Percentiles rank a stretch among this genome's conserved stretches.
Evolutionary conservation across 345 rosid species (phyloP).

Genomic region (Salix koriyanagi): DNA sequence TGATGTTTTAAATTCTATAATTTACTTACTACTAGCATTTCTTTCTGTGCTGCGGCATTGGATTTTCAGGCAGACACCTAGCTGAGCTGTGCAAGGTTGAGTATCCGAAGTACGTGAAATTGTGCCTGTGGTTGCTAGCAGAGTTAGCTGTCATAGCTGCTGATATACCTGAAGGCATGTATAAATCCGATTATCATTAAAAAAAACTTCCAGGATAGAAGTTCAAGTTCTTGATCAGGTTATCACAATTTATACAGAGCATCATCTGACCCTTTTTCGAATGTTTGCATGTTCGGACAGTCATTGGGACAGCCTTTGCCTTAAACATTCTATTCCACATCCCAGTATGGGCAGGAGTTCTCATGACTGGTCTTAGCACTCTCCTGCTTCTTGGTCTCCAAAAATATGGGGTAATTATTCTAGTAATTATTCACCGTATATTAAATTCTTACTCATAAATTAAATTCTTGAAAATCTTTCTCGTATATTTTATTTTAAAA

Average conservation of each 20-base stretch:
- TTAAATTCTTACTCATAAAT: no score
- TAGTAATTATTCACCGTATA: no score
- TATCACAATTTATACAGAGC: not conserved
- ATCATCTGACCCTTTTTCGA: not conserved
- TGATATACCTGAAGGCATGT: slow-evolving; percentile 24
- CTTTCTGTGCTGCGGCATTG: not conserved
- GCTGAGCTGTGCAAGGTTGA: slow-evolving; percentile 20
- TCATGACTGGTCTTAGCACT: slow-evolving; percentile 18
- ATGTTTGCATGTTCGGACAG: not conserved
- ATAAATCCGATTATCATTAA: not conserved
- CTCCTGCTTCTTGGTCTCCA: slow-evolving; percentile 23
- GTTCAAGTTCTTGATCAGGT: no score
- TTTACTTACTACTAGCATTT: no score
- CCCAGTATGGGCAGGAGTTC: slow-evolving; percentile 30
- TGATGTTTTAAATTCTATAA: not conserved
- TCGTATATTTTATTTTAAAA: no score
- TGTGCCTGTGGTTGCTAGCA: slow-evolving; percentile 20
- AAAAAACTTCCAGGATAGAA: no score
- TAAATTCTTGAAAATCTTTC: no score
- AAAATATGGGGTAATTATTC: no score
- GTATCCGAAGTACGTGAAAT: slow-evolving; percentile 14
- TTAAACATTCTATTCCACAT: slow-evolving; percentile 25
- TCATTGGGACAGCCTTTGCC: slow-evolving; percentile 31
- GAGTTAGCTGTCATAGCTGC: slow-evolving; percentile 26
- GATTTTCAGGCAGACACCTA: slow-evolving; percentile 7